phyloP scores from a whole-genome alignment of 768 basidiomycete genomes.

The Termitomyces sp. region DNA sequence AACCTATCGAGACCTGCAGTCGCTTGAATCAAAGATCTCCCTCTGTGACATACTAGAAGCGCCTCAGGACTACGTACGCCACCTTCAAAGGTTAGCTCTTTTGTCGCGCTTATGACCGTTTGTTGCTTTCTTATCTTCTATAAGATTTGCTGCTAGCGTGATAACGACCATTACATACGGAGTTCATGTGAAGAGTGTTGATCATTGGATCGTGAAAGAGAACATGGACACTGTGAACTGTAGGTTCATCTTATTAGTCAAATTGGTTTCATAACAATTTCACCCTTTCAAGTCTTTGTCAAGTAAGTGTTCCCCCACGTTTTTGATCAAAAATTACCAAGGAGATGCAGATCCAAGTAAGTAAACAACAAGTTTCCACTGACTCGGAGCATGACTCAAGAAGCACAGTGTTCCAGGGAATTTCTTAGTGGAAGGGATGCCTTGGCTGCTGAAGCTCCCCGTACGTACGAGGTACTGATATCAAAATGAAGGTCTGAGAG shows the following conservation, averaged over 20 bases:
- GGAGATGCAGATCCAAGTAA: not conserved
- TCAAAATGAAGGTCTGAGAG: not conserved
- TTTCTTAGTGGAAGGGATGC: constrained; percentile 43
- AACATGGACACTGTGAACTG: constrained; percentile 39
- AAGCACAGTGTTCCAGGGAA: constrained; percentile 39
- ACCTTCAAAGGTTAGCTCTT: constrained; percentile 30
- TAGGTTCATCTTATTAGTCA: constrained; percentile 14
- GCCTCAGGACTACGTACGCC: constrained; percentile 32
- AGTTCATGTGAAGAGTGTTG: constrained; percentile 33
- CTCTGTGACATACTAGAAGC: constrained; percentile 34
- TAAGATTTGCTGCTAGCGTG: constrained; percentile 39
- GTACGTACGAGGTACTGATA: constrained; percentile 15
- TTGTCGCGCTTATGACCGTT: not conserved
- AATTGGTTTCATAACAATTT: not conserved
- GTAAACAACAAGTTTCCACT: not conserved
- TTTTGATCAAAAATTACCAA: not conserved
- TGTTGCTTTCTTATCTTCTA: not conserved
- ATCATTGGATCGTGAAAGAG: constrained; percentile 43
- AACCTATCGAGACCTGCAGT: constrained; percentile 40
- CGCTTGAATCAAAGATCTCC: constrained; percentile 39
- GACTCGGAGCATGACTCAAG: not conserved
- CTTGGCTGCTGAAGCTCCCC: constrained; percentile 40
- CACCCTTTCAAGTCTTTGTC: not conserved
- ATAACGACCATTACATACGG: constrained; percentile 40
- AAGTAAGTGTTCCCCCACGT: not conserved